A percentile compares a stretch with the other conserved stretches of the same genome.
These are phyloP conservation scores for Spiraea crenata DNA, from an alignment of 331 rosid genomes.

Conservation along the genomic window DNA sequence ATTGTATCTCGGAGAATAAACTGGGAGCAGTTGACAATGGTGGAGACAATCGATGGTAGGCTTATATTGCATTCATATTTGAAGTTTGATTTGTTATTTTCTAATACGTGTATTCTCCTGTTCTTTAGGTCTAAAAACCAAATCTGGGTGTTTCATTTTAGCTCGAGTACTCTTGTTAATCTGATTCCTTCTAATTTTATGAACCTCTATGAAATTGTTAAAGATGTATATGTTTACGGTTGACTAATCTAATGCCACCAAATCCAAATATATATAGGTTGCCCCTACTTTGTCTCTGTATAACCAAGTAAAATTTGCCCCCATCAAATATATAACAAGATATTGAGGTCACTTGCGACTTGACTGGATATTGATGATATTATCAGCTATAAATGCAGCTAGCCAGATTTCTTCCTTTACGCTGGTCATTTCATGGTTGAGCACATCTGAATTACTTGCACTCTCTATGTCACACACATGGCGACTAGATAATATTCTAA, in stretches of 20 bases:
- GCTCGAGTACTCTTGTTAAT: not conserved
- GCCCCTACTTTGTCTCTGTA: too few species aligned
- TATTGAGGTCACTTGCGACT: too few species aligned
- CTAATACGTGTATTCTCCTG: not conserved
- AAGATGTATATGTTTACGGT: too few species aligned
- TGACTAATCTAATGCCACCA: too few species aligned
- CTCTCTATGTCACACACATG: not conserved
- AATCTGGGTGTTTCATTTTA: not conserved
- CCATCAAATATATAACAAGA: too few species aligned
- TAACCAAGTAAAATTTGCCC: too few species aligned
- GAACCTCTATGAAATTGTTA: not conserved
- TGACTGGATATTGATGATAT: too few species aligned
- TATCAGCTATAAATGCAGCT: too few species aligned
- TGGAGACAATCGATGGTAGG: constrained; percentile 90
- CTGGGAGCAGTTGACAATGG: constrained; percentile 73
- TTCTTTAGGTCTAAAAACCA: constrained; percentile 6
- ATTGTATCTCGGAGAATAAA: constrained; percentile 86
- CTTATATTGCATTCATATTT: constrained; percentile 9
- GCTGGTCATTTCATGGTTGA: not conserved
- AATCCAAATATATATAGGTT: too few species aligned
- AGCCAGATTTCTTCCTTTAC: not conserved
- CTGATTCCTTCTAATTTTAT: not conserved
- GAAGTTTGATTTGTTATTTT: constrained; percentile 11
- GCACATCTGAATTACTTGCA: not conserved
- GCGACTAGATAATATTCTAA: not conserved